Evolutionary conservation across 805 yeast species (phyloP), one percentile per base, ranked within the genome.

Genomic region (Lipomyces starkeyi): DNA sequence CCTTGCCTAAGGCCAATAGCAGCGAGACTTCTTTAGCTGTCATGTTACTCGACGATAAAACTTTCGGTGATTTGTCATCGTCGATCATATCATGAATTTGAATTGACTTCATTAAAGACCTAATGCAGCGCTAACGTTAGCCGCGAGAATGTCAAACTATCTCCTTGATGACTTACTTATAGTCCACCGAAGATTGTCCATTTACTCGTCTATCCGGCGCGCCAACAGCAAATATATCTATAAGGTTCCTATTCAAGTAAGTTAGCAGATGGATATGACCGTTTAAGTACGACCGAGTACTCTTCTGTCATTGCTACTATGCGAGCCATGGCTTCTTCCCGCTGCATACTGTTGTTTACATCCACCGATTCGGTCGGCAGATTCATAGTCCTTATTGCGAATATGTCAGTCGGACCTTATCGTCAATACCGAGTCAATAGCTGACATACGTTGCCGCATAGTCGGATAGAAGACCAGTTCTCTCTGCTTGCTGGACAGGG

Each of bases 161-260:
- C 37, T 2, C 37, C 11, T 37, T 32, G 22, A 20, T 6, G 14
- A 20, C 67, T 5, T 59, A 69, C 72, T 61, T 60, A 65, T 69
- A 69, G 47, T 66, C 63, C 17, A 66, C 62, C 3, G 63, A 49
- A 3, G 67, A 55, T 32, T 59, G 69, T 11, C 66, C 62, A 40
- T 59, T 59, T 11, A 63, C 43, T 43, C 72, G 55, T 20, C 71
- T 27, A 20, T 67, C 72, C 3, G 71, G 68, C 6, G 72, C 62
- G 3, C 72, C 72, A n/a, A 69, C 72, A 4, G 68, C 67, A 60
- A 69, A 69, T 27, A 69, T 64, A 34, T 69, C 72, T 52, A 69
- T 69, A 52, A 69, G 58, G 37, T 68, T 69, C 60, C 72, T 69
- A 35, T n/a, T n/a, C 32, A 35, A 47, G 5, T 34, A 34, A 20